Base-by-base conservation (phyloP, 192 early-diverging fungal species). In the Neocallimastix lanati region DNA sequence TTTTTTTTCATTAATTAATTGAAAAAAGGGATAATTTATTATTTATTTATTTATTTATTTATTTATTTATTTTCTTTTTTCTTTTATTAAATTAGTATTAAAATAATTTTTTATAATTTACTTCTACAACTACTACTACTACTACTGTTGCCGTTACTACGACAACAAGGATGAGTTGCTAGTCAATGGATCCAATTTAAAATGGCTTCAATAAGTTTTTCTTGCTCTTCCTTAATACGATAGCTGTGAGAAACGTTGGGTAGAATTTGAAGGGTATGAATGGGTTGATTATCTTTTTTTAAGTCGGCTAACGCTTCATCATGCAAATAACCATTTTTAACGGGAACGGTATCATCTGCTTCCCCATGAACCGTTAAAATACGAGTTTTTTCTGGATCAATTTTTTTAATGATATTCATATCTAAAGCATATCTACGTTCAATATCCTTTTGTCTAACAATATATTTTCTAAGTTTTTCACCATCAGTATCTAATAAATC, bases 341-440 rank as follows among this genome's bases (percentile, higher is more conserved):
- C 84, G 0, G 89, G 88, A 28, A 87, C 86, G 3, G 85, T 80
- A 3, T 81, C 77, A 80, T 90, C 89, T 2, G 78, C 78, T 18
- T 77, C 81, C 9, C 89, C 89, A 77, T 84, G 85, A 2, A 88
- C 77, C 29, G 85, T 88, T 28, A 90, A 83, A 11, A 89, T 85
- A 78, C 79, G 82, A 18, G 79, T 78, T 15, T 78, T 83, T 30
- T 82, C 77, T 78, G 87, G 58, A n/a, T 84, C 83, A 28, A 89
- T 79, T 30, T 76, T 76, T 77, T 82, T 82, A 76, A 88, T 86
- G 33, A 82, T 79, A 12, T 80, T 77, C 89, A 89, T 90, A 77
- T 87, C 86, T 13, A 85, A 82, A 11, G 36, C 76, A 9, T 27
- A 40, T 28, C 86, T 81, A 58, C 77, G 28, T 5, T 80, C 76